Conservation (phyloP, 2,329 filamentous ascomycete species). For the Sclerotinia trifoliorum region DNA sequence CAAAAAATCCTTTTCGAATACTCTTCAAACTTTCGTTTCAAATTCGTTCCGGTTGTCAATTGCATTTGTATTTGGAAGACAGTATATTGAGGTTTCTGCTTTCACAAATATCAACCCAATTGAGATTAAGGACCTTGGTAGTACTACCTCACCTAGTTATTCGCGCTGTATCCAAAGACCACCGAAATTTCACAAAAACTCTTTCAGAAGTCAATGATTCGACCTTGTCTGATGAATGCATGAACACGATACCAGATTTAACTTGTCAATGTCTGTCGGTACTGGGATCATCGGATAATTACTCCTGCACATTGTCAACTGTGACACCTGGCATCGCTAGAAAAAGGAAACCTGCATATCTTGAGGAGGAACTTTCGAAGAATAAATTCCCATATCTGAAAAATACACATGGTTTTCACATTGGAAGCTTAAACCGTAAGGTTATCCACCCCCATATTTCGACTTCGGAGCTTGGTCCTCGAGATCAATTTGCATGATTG, state of each 20-base stretch:
- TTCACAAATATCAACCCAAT: conserved; percentile 4
- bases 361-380: conserved; percentile 22
- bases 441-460: conserved; percentile 9
- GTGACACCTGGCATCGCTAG: conserved; percentile 22
- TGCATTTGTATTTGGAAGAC: background rate
- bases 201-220: conserved; percentile 13
- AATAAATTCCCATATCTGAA: background rate
- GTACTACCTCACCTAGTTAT: background rate
- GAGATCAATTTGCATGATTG: conserved; percentile 2
- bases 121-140: background rate
- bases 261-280: conserved; percentile 31
- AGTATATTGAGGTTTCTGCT: conserved; percentile 2
- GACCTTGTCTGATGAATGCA: conserved; percentile 12
- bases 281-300: conserved; percentile 32
- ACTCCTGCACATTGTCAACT: conserved; percentile 27
- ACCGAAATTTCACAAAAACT: background rate
- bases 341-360: conserved; percentile 29
- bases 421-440: conserved; percentile 24
- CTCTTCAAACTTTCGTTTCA: background rate
- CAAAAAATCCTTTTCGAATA: background rate
- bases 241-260: conserved; percentile 19
- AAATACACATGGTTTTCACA: conserved; percentile 17
- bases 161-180: background rate
- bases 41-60: background rate
- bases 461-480: background rate